Conservation (phyloP, 495 filamentous ascomycete genomes). For the Penicillium arizonense region DNA sequence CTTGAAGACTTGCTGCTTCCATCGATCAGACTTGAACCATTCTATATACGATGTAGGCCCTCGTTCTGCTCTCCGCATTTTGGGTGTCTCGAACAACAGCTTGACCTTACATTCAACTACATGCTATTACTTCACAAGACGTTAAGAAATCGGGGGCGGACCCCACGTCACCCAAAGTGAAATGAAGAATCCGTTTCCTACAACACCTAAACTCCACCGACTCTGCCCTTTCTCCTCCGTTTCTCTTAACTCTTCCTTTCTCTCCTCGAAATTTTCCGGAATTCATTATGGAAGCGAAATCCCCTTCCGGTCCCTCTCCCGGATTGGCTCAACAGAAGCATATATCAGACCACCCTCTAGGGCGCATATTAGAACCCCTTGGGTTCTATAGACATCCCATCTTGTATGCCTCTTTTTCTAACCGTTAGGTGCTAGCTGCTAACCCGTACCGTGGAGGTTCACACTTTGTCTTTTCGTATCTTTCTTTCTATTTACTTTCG, state of each 20-base stretch:
- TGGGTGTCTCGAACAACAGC: no score
- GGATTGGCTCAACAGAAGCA: not conserved
- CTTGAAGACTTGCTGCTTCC: no score
- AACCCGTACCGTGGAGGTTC: slow-evolving; percentile 3
- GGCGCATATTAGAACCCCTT: not conserved
- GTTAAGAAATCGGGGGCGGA: no score
- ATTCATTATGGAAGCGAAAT: not conserved
- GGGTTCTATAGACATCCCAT: slow-evolving; percentile 3
- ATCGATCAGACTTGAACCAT: no score
- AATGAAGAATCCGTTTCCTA: no score
- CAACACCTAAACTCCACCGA: not conserved
- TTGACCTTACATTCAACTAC: no score
- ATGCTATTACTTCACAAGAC: no score
- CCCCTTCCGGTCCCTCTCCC: not conserved
- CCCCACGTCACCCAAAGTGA: no score
- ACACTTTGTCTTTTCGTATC: not conserved
- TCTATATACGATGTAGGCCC: no score
- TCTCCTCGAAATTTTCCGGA: not conserved
- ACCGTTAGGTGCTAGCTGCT: slow-evolving; percentile 1
- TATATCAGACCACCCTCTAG: not conserved
- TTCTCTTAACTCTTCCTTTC: no score
- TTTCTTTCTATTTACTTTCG: slow-evolving; percentile 5
- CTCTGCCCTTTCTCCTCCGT: not conserved
- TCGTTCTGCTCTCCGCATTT: no score
- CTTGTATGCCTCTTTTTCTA: not conserved